These are phyloP conservation scores for Venturia aucupariae DNA, from an alignment of 2,329 filamentous ascomycete genomes.

Conservation along the genomic window DNA sequence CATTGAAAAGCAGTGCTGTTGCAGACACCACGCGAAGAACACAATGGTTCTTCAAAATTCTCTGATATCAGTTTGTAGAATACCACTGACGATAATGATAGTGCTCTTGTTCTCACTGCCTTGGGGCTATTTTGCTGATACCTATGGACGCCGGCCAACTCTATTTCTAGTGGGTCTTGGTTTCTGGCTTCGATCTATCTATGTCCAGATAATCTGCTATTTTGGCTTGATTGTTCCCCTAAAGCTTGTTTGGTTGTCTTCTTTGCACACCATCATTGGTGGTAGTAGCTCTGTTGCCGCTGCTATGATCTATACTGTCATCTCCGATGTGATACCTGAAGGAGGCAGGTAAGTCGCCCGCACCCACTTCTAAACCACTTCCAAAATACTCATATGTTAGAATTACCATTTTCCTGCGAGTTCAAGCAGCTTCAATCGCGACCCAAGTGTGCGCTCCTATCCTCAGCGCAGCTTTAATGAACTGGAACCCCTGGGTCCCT, in stretches of 20 bases:
- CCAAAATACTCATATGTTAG: conserved; percentile 15
- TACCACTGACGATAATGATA: conserved; percentile 5
- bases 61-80: no score
- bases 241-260: conserved; percentile 23
- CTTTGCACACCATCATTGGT: conserved; percentile 23
- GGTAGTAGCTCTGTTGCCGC: conserved; percentile 22
- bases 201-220: conserved; percentile 26
- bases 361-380: background rate
- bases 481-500: conserved; percentile 26
- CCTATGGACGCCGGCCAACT: conserved; percentile 26
- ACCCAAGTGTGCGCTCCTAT: conserved; percentile 25
- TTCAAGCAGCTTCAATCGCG: conserved; percentile 23
- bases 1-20: background rate
- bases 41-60: no score
- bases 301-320: conserved; percentile 22
- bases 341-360: conserved; percentile 15
- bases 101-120: conserved; percentile 25
- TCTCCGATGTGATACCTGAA: conserved; percentile 25
- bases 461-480: conserved; percentile 27
- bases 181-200: conserved; percentile 19
- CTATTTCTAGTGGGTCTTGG: conserved; percentile 22
- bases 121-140: conserved; percentile 28
- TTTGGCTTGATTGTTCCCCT: conserved; percentile 27
- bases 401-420: conserved; percentile 23
- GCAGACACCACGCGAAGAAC: background rate